A percentile compares a stretch with the other conserved stretches of the same genome.
These are phyloP conservation scores for Podospora pseudopauciseta DNA, from an alignment of 495 filamentous ascomycete genomes.

Conservation along the genomic window DNA sequence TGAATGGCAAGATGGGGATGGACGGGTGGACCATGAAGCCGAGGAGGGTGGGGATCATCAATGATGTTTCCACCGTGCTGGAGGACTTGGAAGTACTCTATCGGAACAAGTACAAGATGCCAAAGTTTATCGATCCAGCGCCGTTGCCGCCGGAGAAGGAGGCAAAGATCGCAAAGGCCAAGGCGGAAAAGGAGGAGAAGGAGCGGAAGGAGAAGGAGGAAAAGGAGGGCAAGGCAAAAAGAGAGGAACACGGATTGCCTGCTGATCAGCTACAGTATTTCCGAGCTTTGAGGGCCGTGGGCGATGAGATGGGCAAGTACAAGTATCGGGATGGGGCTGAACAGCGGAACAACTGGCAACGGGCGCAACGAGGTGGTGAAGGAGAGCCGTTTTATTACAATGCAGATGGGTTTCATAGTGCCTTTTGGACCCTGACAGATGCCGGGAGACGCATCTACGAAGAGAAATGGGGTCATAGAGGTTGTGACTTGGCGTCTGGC, in stretches of 20 bases:
- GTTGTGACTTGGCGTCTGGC: conserved; percentile 23
- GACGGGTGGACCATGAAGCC: conserved; percentile 44
- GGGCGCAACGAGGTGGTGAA: conserved; percentile 49
- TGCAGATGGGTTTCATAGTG: conserved; percentile 50
- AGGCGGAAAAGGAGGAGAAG: conserved; percentile 22
- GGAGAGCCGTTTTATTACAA: conserved; percentile 58
- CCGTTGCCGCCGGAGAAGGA: conserved; percentile 10
- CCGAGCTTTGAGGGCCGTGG: conserved; percentile 31
- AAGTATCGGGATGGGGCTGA: conserved; percentile 32
- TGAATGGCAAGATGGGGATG: conserved; percentile 53
- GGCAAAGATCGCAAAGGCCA: conserved; percentile 9
- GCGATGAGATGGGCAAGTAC: conserved; percentile 33
- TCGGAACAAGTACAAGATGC: conserved; percentile 33
- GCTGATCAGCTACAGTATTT: conserved; percentile 34
- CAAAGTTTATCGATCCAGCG: conserved; percentile 32
- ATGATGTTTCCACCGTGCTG: conserved; percentile 46
- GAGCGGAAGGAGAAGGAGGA: conserved; percentile 25
- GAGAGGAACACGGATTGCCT: conserved; percentile 23
- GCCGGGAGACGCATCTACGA: conserved; percentile 48
- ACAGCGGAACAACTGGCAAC: conserved; percentile 53
- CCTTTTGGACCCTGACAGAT: conserved; percentile 47
- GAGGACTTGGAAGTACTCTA: conserved; percentile 47
- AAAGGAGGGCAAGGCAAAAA: conserved; percentile 5
- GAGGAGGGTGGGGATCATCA: conserved; percentile 46
- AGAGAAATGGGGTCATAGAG: conserved; percentile 53